Conservation (phyloP, 257 asterid genomes). For the Linderniella brevidens region DNA sequence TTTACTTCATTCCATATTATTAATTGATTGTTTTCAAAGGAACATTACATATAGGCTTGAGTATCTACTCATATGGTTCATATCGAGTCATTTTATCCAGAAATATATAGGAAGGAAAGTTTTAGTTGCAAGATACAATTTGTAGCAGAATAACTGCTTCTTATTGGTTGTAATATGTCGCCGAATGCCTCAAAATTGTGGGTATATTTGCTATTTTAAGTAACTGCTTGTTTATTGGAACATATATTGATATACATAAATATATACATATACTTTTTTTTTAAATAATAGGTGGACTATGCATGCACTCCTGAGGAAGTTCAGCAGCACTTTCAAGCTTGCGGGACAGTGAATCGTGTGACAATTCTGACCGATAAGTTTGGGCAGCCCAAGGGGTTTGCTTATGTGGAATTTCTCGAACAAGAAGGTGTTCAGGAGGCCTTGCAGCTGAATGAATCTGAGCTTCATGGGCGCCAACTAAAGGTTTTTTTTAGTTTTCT, state of each 20-base stretch:
- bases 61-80: too few relatives aligned
- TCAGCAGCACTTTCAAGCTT: slow-evolving; percentile 51
- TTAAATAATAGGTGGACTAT: slow-evolving; percentile 42
- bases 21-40: too few relatives aligned
- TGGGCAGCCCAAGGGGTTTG: slow-evolving; percentile 64
- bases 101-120: too few relatives aligned
- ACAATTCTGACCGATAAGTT: slow-evolving; percentile 44
- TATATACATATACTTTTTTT: too few relatives aligned
- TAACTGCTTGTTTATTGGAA: not conserved
- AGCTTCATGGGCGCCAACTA: slow-evolving; percentile 57
- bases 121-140: too few relatives aligned
- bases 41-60: too few relatives aligned
- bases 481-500: slow-evolving; percentile 19
- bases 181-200: not conserved
- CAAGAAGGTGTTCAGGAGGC: slow-evolving; percentile 48
- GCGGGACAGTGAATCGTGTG: slow-evolving; percentile 61
- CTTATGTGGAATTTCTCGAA: slow-evolving; percentile 54
- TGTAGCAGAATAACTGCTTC: too few relatives aligned
- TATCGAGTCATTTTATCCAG: too few relatives aligned
- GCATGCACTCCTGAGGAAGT: slow-evolving; percentile 66
- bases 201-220: too few relatives aligned
- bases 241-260: not conserved
- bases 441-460: slow-evolving; percentile 43
- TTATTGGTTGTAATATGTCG: too few relatives aligned
- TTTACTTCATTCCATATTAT: too few relatives aligned